A percentile compares a stretch with the other conserved stretches of the same genome.
phyloP scores from a whole-genome alignment of 2,329 filamentous ascomycete species.

The Fonsecaea multimorphosa region DNA sequence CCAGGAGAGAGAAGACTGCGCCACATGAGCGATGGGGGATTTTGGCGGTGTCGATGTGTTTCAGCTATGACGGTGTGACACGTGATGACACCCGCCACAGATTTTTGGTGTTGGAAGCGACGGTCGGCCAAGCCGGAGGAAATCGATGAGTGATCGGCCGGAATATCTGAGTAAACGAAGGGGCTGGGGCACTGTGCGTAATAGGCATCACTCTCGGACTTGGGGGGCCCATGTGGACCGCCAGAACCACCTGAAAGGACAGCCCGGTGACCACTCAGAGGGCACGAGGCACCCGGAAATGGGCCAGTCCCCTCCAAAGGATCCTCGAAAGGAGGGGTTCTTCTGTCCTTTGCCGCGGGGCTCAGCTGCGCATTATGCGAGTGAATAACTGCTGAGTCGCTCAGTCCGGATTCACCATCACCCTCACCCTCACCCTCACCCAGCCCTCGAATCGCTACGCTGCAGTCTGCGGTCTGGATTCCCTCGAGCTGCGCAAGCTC shows the following conservation, averaged over 20 bases:
- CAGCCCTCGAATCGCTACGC: not conserved
- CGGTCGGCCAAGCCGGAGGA: slow-evolving; percentile 7
- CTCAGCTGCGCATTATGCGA: slow-evolving; percentile 20
- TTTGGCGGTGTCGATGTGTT: not conserved
- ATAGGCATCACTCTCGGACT: not conserved
- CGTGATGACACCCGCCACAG: slow-evolving; percentile 9
- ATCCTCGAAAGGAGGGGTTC: slow-evolving; percentile 1
- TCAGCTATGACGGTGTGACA: slow-evolving; percentile 7
- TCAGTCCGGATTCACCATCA: slow-evolving; percentile 10
- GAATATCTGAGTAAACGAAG: slow-evolving; percentile 10
- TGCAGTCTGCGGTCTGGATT: slow-evolving; percentile 9
- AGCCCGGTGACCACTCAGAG: slow-evolving; percentile 17
- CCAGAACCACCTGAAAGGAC: slow-evolving; percentile 4
- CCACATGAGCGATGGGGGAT: not conserved
- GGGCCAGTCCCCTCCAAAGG: slow-evolving; percentile 4
- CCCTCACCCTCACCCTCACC: too few species aligned
- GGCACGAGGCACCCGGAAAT: slow-evolving; percentile 15
- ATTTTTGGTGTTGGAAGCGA: not conserved
- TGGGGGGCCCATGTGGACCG: slow-evolving; percentile 5
- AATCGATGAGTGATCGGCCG: not conserved
- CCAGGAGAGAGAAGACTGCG: slow-evolving; percentile 4
- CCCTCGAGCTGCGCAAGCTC: slow-evolving; percentile 18
- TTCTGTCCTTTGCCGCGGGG: slow-evolving; percentile 26
- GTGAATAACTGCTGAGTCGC: slow-evolving; percentile 15
- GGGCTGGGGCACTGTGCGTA: slow-evolving; percentile 1